phyloP scores from a whole-genome alignment of 345 rosid species.

The Ricinus communis region DNA sequence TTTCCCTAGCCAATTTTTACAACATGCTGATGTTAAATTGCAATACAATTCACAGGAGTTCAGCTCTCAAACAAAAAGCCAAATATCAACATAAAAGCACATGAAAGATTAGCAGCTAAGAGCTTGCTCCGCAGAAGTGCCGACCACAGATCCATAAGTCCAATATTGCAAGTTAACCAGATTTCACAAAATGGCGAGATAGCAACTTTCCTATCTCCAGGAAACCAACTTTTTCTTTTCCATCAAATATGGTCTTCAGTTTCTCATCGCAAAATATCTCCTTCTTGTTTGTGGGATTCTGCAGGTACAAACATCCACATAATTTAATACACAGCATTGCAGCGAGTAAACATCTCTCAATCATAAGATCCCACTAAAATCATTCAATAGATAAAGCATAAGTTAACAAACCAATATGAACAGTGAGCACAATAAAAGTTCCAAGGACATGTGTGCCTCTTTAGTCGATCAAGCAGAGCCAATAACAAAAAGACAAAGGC shows the following conservation, averaged over 20 bases:
- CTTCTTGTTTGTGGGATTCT: constrained; percentile 68
- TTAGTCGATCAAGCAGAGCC: not conserved
- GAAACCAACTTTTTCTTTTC: constrained; percentile 66
- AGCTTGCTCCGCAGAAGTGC: not conserved
- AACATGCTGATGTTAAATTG: not conserved
- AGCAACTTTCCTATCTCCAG: constrained; percentile 73
- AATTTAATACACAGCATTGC: not conserved
- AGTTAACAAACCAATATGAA: not conserved
- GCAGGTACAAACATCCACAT: constrained; percentile 28
- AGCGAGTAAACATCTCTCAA: not conserved
- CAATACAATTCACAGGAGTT: not conserved
- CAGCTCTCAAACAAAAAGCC: not conserved
- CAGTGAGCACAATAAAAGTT: not conserved
- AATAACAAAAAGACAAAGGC: not conserved
- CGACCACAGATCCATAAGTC: not conserved
- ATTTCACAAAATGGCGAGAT: constrained; percentile 61
- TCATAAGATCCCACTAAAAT: not conserved
- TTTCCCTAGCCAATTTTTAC: constrained; percentile 13
- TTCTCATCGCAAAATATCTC: constrained; percentile 77
- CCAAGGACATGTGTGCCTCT: not conserved
- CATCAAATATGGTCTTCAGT: constrained; percentile 66
- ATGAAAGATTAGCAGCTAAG: not conserved
- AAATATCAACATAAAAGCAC: constrained; percentile 10
- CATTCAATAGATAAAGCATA: not conserved
- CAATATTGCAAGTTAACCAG: constrained; percentile 8